These are phyloP conservation scores for Allomyces macrogynus DNA, from an alignment of 192 early-diverging fungal genomes.

Conservation along the genomic window DNA sequence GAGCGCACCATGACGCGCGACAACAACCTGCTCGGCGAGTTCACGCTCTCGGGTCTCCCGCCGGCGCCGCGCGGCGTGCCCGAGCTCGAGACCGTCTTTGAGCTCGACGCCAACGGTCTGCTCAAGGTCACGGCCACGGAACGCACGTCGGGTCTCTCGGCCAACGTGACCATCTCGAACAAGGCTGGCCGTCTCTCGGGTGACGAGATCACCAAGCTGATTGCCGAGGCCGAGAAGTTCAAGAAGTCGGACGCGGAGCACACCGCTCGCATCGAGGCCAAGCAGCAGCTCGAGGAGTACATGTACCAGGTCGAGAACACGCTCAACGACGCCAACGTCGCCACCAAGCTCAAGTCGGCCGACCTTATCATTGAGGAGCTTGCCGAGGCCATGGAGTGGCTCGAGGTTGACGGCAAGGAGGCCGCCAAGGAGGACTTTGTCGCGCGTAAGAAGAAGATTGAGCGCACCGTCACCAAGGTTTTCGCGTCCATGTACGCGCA, in stretches of 20 bases:
- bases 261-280: conserved; percentile 54
- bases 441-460: conserved; percentile 47
- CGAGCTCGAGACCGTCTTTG: conserved; percentile 64
- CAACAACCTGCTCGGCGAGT: conserved; percentile 76
- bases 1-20: conserved; percentile 74
- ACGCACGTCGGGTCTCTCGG: conserved; percentile 74
- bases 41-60: conserved; percentile 57
- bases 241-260: conserved; percentile 53
- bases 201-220: conserved; percentile 85
- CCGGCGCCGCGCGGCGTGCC: conserved; percentile 37
- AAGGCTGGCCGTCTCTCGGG: conserved; percentile 72
- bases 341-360: conserved; percentile 47
- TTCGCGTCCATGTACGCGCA: conserved; percentile 26
- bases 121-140: conserved; percentile 78
- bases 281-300: conserved; percentile 58
- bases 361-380: conserved; percentile 43
- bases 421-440: conserved; percentile 36
- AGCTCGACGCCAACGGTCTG: conserved; percentile 72
- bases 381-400: conserved; percentile 52
- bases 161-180: conserved; percentile 89
- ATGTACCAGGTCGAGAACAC: conserved; percentile 47
- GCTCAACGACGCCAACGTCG: conserved; percentile 46
- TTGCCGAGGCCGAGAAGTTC: conserved; percentile 74
- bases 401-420: conserved; percentile 36
- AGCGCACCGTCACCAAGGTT: conserved; percentile 43